Evolutionary conservation across 2,329 filamentous ascomycete genomes (phyloP).

Genomic region (Verticillium albo-atrum): DNA sequence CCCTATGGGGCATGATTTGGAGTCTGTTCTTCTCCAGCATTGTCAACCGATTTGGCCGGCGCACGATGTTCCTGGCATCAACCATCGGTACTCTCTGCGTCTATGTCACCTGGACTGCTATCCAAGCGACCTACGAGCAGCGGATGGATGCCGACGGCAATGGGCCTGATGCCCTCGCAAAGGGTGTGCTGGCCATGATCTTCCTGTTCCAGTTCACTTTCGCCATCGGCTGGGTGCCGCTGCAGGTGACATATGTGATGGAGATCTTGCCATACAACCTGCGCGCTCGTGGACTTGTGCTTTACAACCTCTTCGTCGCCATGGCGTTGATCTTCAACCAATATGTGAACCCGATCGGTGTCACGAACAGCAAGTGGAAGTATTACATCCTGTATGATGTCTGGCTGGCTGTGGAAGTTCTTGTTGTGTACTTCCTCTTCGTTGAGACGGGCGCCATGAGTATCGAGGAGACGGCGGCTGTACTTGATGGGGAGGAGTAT

Average conservation of each 20-base stretch:
- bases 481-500: constrained; percentile 7
- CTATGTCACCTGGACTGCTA: constrained; percentile 12
- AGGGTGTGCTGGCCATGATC: constrained; percentile 26
- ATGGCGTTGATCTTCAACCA: constrained; percentile 28
- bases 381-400: constrained; percentile 30
- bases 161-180: background rate
- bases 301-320: constrained; percentile 18
- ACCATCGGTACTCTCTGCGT: constrained; percentile 20
- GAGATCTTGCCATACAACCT: constrained; percentile 37
- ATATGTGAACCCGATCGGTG: constrained; percentile 35
- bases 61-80: constrained; percentile 20
- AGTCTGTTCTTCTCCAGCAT: constrained; percentile 25
- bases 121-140: background rate
- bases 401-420: constrained; percentile 7
- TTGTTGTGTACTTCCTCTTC: constrained; percentile 11
- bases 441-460: constrained; percentile 12
- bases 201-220: constrained; percentile 24
- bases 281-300: constrained; percentile 26
- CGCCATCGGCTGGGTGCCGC: constrained; percentile 32
- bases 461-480: constrained; percentile 7
- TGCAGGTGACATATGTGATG: constrained; percentile 36
- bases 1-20: constrained; percentile 12
- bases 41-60: constrained; percentile 10
- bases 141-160: background rate
- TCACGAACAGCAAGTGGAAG: constrained; percentile 24